Conservation (phyloP, 2,329 filamentous ascomycete genomes). For the Aspergillus puulaauensis region DNA sequence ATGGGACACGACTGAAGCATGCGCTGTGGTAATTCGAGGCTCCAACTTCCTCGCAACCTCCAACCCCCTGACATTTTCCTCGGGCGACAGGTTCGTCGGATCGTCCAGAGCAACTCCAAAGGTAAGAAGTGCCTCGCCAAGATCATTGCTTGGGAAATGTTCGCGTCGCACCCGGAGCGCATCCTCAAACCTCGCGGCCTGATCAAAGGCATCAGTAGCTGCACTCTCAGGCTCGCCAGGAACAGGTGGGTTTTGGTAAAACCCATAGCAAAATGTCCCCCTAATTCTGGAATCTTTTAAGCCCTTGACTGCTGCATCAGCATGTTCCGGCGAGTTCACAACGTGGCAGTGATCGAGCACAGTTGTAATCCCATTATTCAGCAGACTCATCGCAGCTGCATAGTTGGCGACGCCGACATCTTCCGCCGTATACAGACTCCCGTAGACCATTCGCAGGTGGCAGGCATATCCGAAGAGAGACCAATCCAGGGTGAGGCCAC, state of each 20-base stretch:
- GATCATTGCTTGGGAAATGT: not conserved
- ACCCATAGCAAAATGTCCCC: constrained; percentile 7
- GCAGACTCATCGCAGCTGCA: not conserved
- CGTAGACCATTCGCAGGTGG: constrained; percentile 3
- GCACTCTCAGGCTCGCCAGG: not conserved
- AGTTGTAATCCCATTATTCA: constrained; percentile 6
- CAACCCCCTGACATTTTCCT: not conserved
- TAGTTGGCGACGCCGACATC: constrained; percentile 9
- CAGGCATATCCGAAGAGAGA: constrained; percentile 3
- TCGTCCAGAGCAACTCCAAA: not conserved
- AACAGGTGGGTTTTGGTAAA: constrained; percentile 4
- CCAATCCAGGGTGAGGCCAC: constrained; percentile 7
- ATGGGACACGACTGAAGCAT: not conserved
- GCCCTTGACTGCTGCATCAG: not conserved
- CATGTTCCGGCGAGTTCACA: constrained; percentile 4
- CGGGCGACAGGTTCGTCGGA: not conserved
- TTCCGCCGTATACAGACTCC: constrained; percentile 2
- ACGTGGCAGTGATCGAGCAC: constrained; percentile 8
- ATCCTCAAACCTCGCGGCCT: not conserved
- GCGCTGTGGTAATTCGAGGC: not conserved
- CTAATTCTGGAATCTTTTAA: not conserved
- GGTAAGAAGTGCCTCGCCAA: not conserved
- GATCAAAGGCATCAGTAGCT: not conserved
- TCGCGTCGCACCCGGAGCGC: not conserved
- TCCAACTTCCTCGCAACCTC: not conserved